Evolutionary conservation across 2,329 filamentous ascomycete genomes (phyloP), one percentile per base, ranked within the genome.

Genomic region (Fusarium lateritium): DNA sequence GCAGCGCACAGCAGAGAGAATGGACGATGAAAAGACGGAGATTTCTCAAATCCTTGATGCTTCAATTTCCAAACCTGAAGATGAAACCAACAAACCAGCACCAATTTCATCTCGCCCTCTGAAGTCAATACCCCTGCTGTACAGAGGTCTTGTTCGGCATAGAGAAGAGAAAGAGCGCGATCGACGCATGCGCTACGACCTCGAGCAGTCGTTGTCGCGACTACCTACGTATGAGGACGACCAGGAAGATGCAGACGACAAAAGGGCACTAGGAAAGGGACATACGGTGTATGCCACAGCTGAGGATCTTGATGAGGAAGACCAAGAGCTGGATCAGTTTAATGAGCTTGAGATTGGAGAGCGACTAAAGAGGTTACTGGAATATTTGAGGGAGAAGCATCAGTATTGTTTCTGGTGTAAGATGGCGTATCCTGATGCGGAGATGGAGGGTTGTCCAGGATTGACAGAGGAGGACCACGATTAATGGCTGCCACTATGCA

Each of bases 321-420:
- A 98, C 73, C 77, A 86, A 7, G 94, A 97, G 77, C 81, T 98
- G 59, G 90, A 94, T 28, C 90, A 88, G 58, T 98, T 97, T 73
- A 89, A 94, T 74, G 87, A 86, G 3, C 81, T 95, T 44, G 86
- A 89, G 22, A 83, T 89, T 3, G 82, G 82, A 2, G 91, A 97
- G 73, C 88, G 89, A 69, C 80, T 98, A 65, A 81, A 83, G 10
- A 88, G 83, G 71, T 79, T 97, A 15, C 85, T 97, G 11, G 78
- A 81, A 19, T 90, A 92, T 79, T 79, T 99, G 55, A 87, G 96
- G 38, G 83, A 89, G 49, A 86, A 87, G 75, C 88, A 94, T 75
- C 80, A 85, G 44, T 99, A 99, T 77, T 99, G 96, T 81, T 97
- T 98, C 77, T 99, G 94, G 92, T 99, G 96, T 81, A 98, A 98